A percentile compares a stretch with the other conserved stretches of the same genome.
These are phyloP conservation scores for Sanghuangporus baumii DNA, from an alignment of 1,284 basidiomycete genomes.

Conservation along the genomic window DNA sequence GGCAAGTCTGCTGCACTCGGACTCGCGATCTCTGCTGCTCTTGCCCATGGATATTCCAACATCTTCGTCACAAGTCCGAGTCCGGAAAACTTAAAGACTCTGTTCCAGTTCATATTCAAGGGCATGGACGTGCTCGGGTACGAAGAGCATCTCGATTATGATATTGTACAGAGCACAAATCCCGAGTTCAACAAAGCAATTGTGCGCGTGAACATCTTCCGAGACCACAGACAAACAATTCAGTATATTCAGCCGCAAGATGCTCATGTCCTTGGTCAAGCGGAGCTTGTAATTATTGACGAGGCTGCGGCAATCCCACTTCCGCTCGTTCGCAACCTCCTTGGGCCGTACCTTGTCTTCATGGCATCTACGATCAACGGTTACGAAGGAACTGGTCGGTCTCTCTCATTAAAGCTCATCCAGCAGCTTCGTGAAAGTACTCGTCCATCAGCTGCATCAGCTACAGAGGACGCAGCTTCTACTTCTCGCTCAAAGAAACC, in stretches of 20 bases:
- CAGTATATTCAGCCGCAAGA: conserved; percentile 99
- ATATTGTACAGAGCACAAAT: conserved; percentile 91
- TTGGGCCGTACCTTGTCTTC: conserved; percentile 98
- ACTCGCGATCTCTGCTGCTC: conserved; percentile 87
- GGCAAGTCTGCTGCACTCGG: conserved; percentile 97
- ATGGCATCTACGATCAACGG: conserved; percentile 99
- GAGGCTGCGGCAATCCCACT: conserved; percentile 98
- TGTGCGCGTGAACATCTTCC: conserved; percentile 93
- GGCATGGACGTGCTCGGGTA: conserved; percentile 93
- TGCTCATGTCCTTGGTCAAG: conserved; percentile 94
- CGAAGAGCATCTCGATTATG: conserved; percentile 97
- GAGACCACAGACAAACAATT: conserved; percentile 89
- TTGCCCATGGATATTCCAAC: conserved; percentile 95
- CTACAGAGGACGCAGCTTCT: conserved; percentile 40
- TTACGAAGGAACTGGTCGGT: conserved; percentile 98
- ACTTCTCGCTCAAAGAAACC: conserved; percentile 41
- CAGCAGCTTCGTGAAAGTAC: conserved; percentile 93
- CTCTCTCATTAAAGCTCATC: conserved; percentile 95
- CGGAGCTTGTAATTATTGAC: conserved; percentile 96
- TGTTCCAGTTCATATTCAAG: conserved; percentile 99
- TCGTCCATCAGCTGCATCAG: conserved; percentile 53
- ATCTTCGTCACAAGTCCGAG: conserved; percentile 98
- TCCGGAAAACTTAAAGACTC: conserved; percentile 94
- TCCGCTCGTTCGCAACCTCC: conserved; percentile 88
- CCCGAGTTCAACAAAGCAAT: conserved; percentile 95